Base-by-base conservation (phyloP, 768 basidiomycete species). In the Tricholoma sp. region DNA sequence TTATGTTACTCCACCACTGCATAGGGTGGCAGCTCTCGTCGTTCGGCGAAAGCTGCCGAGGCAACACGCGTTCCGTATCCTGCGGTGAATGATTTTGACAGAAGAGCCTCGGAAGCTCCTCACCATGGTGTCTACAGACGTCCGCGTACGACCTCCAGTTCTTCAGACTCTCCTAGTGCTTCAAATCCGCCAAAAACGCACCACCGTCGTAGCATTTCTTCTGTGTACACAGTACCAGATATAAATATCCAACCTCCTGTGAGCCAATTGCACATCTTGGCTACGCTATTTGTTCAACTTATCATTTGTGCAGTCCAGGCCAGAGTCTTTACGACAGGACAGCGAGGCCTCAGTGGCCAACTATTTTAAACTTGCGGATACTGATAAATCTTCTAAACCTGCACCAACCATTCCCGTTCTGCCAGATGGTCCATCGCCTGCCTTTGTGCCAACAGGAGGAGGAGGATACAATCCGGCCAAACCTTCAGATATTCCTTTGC, bases 201-300 rank as follows among this genome's bases (percentile, higher is more conserved):
- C 44, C 59, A 53, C 20, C 48, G 56, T 24, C 56, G 52, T 33
- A 68, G 62, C 28, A 39, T 36, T 12, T 58, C 63, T n/a, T 63
- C 66, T n/a, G 53, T 57, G n/a, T 67, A 65, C 41, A 64, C 64
- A 32, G 60, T 67, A 15, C 71, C 69, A 0, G 66, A 65, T 17
- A 74, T 76, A 53, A 69, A 55, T 18, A 61, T 77, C 18, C 68
- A 72, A 56, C 70, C 75, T 44, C 75, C 75, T 13, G 76, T 78
- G 62, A 56, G 69, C 24, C 66, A 18, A 10, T 24, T 17, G 17
- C 41, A 33, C 34, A n/a, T 15, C 4, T 13, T 44, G 20, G 6
- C n/a, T 29, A 18, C 24, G 37, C 12, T 31, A 15, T 31, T 53
- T 9, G 32, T 41, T 29, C 20, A 29, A 31, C n/a, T 17, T 17